Base-by-base conservation (phyloP, 495 filamentous ascomycete species). In the Penicillium steckii region DNA sequence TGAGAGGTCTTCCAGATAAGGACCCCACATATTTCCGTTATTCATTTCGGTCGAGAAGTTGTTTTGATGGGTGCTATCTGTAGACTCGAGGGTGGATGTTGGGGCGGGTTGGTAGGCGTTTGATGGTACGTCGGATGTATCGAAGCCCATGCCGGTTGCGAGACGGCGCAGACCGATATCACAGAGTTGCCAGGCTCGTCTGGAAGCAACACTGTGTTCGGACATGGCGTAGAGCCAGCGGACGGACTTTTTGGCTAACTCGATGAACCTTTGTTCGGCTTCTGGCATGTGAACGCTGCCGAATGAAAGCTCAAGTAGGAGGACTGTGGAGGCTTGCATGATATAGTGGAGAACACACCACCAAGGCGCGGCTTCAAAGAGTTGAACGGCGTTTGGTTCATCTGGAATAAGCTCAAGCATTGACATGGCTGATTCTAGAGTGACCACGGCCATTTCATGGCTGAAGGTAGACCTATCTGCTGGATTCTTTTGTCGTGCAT, bases 291-390 rank as follows among this genome's bases (percentile, higher is more conserved):
- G 83, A 26, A 80, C 71, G 19, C 66, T 66, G 24, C 76, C 73
- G 50, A 84, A 82, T 1, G 82, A 80, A 17, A 85, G 68, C 56
- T 88, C 85, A 12, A 86, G 71, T 56, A 87, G 75, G 7, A 88
- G 65, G 10, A 87, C 76, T 1, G 78, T 80, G 3, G 76, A 67
- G 0, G 83, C 78, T 66, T 87, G 82, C 74, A 85, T 85, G 17
- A 89, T 65, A 46, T 82, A 81, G 56, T 89, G 85, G 12, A 89
- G 66, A 8, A 84, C 68, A 40, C 74, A 80, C 83, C 83, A 89
- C 84, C 85, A 89, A 10, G 84, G 83, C 6, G 74, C 62, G 5
- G 80, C 68, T n/a, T 70, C 61, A 52, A 85, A 85, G 4, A 87
- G 66, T 22, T 68, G 72, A 17, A 70, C 52, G 3, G 72, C 61